Conservation (phyloP, 768 basidiomycete species). For the Tulasnella sp. region DNA sequence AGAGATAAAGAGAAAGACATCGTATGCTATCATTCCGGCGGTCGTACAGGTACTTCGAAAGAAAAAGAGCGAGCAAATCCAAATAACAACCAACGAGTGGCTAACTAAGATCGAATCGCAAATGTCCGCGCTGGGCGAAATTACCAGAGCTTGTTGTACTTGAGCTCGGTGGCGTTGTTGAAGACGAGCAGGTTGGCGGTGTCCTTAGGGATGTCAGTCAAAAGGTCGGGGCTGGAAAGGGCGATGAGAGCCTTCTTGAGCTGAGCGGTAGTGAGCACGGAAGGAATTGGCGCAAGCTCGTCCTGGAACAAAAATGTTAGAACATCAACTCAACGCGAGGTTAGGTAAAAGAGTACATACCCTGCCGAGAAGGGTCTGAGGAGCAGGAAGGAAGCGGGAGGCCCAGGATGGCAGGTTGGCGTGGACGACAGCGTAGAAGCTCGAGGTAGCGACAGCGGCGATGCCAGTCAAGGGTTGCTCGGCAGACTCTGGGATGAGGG, state of each 20-base stretch:
- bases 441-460: conserved; percentile 34
- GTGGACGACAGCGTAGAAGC: conserved; percentile 49
- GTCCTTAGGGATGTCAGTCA: conserved; percentile 45
- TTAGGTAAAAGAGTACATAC: not conserved
- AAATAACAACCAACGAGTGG: not conserved
- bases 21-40: not conserved
- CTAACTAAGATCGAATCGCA: not conserved
- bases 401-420: conserved; percentile 53
- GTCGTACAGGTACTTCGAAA: not conserved
- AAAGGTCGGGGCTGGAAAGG: conserved; percentile 46
- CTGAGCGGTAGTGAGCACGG: conserved; percentile 57
- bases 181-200: conserved; percentile 69
- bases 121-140: not conserved
- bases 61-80: not conserved
- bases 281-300: conserved; percentile 22
- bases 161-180: conserved; percentile 58
- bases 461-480: conserved; percentile 2
- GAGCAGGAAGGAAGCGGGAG: conserved; percentile 45
- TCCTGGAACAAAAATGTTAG: conserved; percentile 5
- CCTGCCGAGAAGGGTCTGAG: not conserved
- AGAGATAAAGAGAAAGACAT: not conserved
- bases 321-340: not conserved
- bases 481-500: conserved; percentile 8
- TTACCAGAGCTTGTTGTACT: conserved; percentile 1
- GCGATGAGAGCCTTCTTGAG: conserved; percentile 67